Evolutionary conservation across 73 alveolate genomes (phyloP).

Genomic region (Stentor coeruleus): DNA sequence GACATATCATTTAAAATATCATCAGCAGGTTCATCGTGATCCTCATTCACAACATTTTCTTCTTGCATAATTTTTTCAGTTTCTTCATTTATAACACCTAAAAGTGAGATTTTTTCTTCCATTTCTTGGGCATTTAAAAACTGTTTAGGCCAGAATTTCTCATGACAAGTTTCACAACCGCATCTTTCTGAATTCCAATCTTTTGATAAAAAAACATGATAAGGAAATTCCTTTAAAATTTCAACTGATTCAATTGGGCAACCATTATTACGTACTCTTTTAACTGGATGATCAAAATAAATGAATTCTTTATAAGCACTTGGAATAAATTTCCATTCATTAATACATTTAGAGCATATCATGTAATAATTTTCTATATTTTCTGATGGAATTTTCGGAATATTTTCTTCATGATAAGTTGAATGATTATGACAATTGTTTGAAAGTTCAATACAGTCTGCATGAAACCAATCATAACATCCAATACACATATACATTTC

Average conservation of each 20-base stretch:
- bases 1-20: neutral
- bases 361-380: too few relatives aligned
- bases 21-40: neutral
- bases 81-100: neutral
- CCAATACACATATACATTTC: neutral
- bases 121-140: neutral
- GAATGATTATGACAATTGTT: neutral
- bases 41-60: neutral
- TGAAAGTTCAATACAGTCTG: neutral
- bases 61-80: neutral
- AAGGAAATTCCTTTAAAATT: neutral
- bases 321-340: neutral
- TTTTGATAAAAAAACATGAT: neutral
- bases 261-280: neutral
- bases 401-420: neutral
- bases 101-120: neutral
- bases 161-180: neutral
- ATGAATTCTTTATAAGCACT: neutral
- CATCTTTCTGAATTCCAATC: neutral
- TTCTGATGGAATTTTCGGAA: neutral
- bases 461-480: neutral
- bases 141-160: neutral
- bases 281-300: neutral
- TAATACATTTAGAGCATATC: neutral
- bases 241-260: neutral